Percentiles rank a stretch among this genome's conserved stretches.
These are phyloP conservation scores for Penstemon eatonii DNA, from an alignment of 257 asterid species.

Conservation along the genomic window DNA sequence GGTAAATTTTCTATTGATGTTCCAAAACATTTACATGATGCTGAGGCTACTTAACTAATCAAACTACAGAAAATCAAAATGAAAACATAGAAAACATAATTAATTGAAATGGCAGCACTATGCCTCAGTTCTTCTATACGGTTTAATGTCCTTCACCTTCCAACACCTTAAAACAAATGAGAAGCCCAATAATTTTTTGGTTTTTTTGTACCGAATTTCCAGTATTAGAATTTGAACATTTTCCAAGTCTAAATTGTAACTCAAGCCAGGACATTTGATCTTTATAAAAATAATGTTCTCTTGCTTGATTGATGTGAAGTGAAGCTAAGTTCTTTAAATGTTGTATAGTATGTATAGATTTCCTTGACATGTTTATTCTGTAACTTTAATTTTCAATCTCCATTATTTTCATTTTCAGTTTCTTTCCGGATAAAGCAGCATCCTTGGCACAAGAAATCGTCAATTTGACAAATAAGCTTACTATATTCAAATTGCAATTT, in stretches of 20 bases:
- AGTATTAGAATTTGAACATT: neutral
- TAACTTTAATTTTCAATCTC: neutral
- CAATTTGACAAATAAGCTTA: constrained; percentile 24
- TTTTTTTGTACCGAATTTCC: too few relatives aligned
- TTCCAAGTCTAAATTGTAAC: neutral
- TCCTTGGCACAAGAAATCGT: constrained; percentile 60
- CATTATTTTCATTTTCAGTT: constrained; percentile 40
- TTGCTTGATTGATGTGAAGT: constrained; percentile 2
- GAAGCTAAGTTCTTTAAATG: constrained; percentile 2
- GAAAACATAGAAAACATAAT: too few relatives aligned
- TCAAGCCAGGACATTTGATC: neutral
- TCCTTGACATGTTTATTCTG: neutral
- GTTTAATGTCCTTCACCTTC: too few relatives aligned
- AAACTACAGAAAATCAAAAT: too few relatives aligned
- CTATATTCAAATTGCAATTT: too few relatives aligned
- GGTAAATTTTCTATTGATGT: too few relatives aligned
- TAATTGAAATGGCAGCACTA: too few relatives aligned
- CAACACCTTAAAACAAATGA: too few relatives aligned
- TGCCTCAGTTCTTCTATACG: too few relatives aligned
- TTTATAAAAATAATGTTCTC: neutral
- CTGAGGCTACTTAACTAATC: too few relatives aligned
- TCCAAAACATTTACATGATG: too few relatives aligned
- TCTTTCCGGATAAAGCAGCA: constrained; percentile 75
- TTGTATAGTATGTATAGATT: neutral
- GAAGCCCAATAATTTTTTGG: too few relatives aligned